A percentile compares a stretch with the other conserved stretches of the same genome.
phyloP scores from a whole-genome alignment of 495 filamentous ascomycete species.

The Chaetomium fimeti region DNA sequence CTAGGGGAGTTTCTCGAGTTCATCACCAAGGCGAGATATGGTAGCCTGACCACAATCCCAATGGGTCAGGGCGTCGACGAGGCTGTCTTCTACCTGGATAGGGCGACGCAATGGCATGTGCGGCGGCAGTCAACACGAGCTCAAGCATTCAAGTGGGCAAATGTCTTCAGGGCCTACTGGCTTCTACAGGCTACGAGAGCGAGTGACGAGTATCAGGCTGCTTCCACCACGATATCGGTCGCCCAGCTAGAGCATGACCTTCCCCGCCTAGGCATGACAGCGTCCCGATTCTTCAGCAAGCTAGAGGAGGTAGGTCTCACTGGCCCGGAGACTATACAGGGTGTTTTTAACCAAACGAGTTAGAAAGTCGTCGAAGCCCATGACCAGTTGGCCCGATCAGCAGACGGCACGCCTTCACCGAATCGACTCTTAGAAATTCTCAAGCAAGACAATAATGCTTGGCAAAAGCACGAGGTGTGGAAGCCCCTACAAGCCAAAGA shows the following conservation, averaged over 20 bases:
- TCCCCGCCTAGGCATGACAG: conserved; percentile 23
- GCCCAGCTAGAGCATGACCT: conserved; percentile 19
- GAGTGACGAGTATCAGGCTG: conserved; percentile 15
- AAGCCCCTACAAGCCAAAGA: neutral
- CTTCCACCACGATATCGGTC: conserved; percentile 1
- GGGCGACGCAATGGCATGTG: conserved; percentile 20
- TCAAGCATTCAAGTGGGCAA: conserved; percentile 8
- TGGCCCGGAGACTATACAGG: neutral
- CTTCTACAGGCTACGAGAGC: conserved; percentile 18
- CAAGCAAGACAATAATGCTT: conserved; percentile 3
- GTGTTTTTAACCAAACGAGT: neutral
- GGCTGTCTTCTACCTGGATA: conserved; percentile 24
- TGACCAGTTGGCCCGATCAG: conserved; percentile 1
- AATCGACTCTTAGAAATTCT: neutral
- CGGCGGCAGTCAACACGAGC: neutral
- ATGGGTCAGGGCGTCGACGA: conserved; percentile 21
- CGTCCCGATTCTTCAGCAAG: conserved; percentile 13
- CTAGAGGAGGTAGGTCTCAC: conserved; percentile 6
- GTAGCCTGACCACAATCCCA: conserved; percentile 5
- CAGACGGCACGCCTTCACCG: neutral
- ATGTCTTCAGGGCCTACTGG: conserved; percentile 24
- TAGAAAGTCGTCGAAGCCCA: conserved; percentile 15
- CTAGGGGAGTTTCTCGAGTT: neutral
- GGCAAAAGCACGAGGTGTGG: conserved; percentile 2
- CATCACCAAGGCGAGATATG: conserved; percentile 4